A percentile compares a stretch with the other conserved stretches of the same genome.
phyloP scores from a whole-genome alignment of 148 eudicot genomes.

The Persicaria maculosa region DNA sequence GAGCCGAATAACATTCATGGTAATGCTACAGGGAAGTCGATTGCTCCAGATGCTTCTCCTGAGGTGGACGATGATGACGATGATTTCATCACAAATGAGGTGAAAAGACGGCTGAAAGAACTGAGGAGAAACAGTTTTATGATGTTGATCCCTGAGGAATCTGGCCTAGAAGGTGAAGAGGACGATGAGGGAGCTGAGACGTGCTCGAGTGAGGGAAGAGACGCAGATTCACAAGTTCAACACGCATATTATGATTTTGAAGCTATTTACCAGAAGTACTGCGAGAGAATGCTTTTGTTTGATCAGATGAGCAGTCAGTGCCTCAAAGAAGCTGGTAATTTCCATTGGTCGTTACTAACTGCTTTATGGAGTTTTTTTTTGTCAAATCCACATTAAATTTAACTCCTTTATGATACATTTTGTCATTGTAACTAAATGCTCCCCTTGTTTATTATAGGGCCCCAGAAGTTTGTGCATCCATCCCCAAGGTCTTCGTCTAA shows the following conservation, averaged over 20 bases:
- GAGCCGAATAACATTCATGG: conserved; percentile 38
- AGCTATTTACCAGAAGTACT: conserved; percentile 69
- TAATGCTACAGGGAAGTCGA: conserved; percentile 39
- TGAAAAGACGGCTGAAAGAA: conserved; percentile 84
- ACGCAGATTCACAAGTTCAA: conserved; percentile 54
- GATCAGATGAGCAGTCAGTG: conserved; percentile 81
- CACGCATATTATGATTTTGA: conserved; percentile 79
- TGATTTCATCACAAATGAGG: conserved; percentile 81
- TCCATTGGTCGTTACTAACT: conserved; percentile 16
- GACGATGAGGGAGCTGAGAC: conserved; percentile 64
- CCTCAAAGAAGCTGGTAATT: conserved; percentile 67
- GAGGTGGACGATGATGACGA: conserved; percentile 81
- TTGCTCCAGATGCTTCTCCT: conserved; percentile 31
- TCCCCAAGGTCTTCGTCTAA: conserved; percentile 61
- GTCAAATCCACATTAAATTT: neutral
- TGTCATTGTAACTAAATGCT: neutral
- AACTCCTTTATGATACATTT: neutral
- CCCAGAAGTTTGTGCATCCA: conserved; percentile 26
- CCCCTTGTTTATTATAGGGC: conserved; percentile 32
- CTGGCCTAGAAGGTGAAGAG: conserved; percentile 54
- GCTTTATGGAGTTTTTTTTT: neutral
- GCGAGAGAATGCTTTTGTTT: conserved; percentile 76
- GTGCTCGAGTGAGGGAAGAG: conserved; percentile 75
- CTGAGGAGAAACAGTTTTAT: conserved; percentile 88
- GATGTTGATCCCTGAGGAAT: conserved; percentile 93